Evolutionary conservation across 345 rosid species (phyloP).

Genomic region (Eucalyptus sp.): DNA sequence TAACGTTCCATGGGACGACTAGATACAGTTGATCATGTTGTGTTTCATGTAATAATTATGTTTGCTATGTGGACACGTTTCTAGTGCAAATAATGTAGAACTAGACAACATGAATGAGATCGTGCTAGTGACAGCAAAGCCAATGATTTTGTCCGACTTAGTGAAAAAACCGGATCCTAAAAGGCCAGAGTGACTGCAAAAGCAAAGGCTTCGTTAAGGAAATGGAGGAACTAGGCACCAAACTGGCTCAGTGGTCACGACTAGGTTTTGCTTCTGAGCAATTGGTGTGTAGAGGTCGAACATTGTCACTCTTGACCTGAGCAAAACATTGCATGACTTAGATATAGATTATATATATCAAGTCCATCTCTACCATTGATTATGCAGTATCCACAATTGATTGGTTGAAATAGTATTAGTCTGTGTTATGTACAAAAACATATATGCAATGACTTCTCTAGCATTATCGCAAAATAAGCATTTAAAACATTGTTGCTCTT

Average conservation of each 20-base stretch:
- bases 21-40: background rate
- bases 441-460: background rate
- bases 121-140: background rate
- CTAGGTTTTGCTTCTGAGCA: background rate
- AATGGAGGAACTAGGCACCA: background rate
- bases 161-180: background rate
- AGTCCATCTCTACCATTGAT: background rate
- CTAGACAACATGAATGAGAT: background rate
- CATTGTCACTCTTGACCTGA: background rate
- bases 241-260: background rate
- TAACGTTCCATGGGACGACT: background rate
- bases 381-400: background rate
- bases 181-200: background rate
- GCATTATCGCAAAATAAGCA: background rate
- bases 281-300: background rate
- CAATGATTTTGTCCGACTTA: background rate
- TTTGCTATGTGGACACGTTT: background rate
- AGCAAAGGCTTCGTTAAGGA: background rate
- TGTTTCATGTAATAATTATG: background rate
- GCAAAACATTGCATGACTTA: background rate
- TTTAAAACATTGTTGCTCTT: background rate
- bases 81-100: background rate
- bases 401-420: background rate
- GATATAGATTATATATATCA: background rate
- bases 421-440: background rate